These are phyloP conservation scores for Triadica sebifera DNA, from an alignment of 345 rosid genomes.

Conservation along the genomic window DNA sequence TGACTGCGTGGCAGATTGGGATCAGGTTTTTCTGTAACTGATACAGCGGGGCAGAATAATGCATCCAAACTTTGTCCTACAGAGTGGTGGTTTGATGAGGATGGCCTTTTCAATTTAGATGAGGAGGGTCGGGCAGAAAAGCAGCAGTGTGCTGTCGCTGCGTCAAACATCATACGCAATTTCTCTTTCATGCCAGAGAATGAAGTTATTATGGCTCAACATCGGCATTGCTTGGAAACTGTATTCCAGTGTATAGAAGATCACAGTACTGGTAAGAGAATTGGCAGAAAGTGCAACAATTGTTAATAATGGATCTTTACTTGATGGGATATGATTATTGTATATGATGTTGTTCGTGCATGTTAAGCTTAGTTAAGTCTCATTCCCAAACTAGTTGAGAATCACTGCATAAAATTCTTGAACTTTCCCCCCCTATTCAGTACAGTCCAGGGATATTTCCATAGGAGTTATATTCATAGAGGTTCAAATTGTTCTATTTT, in stretches of 20 bases:
- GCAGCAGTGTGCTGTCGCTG: constrained; percentile 89
- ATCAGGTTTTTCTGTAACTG: constrained; percentile 15
- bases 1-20: constrained; percentile 19
- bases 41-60: constrained; percentile 28
- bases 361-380: not conserved
- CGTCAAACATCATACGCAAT: constrained; percentile 88
- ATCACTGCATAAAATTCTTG: not conserved
- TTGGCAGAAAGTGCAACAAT: not conserved
- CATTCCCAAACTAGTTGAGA: not conserved
- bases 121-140: constrained; percentile 91
- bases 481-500: not conserved
- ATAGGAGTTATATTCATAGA: not conserved
- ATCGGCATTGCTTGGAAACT: constrained; percentile 97
- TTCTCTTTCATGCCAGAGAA: constrained; percentile 99
- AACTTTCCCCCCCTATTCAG: not conserved
- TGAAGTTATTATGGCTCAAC: constrained; percentile 88
- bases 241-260: constrained; percentile 91
- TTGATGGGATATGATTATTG: not conserved
- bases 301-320: not conserved
- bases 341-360: not conserved
- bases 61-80: constrained; percentile 47
- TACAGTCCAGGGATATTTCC: not conserved
- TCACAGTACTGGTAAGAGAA: constrained; percentile 56
- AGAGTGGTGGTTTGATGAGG: constrained; percentile 90
- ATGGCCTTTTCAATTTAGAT: constrained; percentile 85